Percentiles rank a stretch among this genome's conserved stretches.
Evolutionary conservation across 2,329 filamentous ascomycete species (phyloP).

Genomic region (Aspergillus fischeri): DNA sequence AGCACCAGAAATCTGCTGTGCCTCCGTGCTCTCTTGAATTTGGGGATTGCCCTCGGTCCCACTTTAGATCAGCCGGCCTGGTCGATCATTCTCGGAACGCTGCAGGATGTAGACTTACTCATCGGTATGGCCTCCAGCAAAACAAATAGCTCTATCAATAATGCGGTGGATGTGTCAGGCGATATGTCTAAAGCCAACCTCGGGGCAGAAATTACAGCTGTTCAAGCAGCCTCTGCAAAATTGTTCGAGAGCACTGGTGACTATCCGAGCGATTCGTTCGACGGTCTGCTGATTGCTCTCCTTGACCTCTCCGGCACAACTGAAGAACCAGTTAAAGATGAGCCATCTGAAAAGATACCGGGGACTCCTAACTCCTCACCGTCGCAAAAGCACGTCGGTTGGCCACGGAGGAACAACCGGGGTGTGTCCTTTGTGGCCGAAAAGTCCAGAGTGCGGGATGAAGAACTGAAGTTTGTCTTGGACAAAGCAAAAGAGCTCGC

Average conservation of each 20-base stretch:
- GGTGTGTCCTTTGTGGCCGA: conserved; percentile 40
- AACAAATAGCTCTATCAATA: conserved; percentile 21
- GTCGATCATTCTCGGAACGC: conserved; percentile 84
- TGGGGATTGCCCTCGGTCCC: conserved; percentile 90
- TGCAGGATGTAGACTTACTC: conserved; percentile 89
- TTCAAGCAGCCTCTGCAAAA: conserved; percentile 79
- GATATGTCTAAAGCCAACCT: conserved; percentile 60
- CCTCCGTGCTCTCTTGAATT: conserved; percentile 82
- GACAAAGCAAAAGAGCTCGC: conserved; percentile 71
- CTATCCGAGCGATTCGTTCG: conserved; percentile 78
- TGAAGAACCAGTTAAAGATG: conserved; percentile 44
- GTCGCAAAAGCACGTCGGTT: conserved; percentile 21
- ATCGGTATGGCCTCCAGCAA: conserved; percentile 49
- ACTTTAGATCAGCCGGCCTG: conserved; percentile 74
- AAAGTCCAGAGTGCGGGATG: conserved; percentile 39
- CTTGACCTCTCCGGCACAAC: conserved; percentile 60
- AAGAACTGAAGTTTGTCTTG: conserved; percentile 54
- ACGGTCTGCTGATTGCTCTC: conserved; percentile 70
- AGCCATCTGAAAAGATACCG: conserved; percentile 51
- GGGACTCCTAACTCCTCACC: conserved; percentile 32
- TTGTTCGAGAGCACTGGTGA: conserved; percentile 89
- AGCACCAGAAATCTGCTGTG: conserved; percentile 90
- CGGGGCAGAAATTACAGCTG: conserved; percentile 75
- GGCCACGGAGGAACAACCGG: conserved; percentile 35
- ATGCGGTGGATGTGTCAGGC: conserved; percentile 33